phyloP scores from a whole-genome alignment of 192 early-diverging fungal species.

The Obelidium mucronatum region DNA sequence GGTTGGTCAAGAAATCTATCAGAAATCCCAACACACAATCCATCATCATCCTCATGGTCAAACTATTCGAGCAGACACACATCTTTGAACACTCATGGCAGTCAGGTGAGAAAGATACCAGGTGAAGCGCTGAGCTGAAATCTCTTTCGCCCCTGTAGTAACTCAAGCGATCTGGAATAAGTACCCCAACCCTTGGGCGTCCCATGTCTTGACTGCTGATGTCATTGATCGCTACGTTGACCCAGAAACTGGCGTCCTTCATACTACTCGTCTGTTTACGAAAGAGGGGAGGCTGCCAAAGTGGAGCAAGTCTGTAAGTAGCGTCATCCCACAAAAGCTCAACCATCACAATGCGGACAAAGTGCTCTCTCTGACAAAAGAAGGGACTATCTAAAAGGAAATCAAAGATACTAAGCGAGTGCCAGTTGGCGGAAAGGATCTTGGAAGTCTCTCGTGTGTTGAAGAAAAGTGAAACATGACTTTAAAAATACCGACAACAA shows the following conservation, averaged over 20 bases:
- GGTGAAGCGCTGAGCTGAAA: background rate
- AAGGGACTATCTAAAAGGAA: no score
- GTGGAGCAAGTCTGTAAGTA: constrained; percentile 73
- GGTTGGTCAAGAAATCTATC: no score
- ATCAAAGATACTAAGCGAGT: no score
- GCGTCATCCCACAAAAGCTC: no score
- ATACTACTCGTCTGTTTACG: constrained; percentile 87
- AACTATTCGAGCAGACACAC: constrained; percentile 82
- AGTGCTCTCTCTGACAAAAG: no score
- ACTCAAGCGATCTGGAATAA: constrained; percentile 91
- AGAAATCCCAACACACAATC: no score
- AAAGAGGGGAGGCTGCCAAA: constrained; percentile 88
- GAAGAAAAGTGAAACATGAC: no score
- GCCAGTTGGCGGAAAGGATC: no score
- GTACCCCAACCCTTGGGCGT: constrained; percentile 98
- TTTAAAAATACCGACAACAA: no score
- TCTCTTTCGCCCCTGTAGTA: constrained; percentile 55
- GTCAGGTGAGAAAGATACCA: background rate
- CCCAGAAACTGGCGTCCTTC: constrained; percentile 74
- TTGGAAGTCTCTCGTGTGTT: no score
- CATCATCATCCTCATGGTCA: no score
- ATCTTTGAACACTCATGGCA: constrained; percentile 66
- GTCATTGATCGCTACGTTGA: constrained; percentile 90
- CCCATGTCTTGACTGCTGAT: constrained; percentile 92
- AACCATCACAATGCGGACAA: no score